These are phyloP conservation scores for Cryptosporidium sp. DNA, from an alignment of 169 alveolate species.

Conservation along the genomic window DNA sequence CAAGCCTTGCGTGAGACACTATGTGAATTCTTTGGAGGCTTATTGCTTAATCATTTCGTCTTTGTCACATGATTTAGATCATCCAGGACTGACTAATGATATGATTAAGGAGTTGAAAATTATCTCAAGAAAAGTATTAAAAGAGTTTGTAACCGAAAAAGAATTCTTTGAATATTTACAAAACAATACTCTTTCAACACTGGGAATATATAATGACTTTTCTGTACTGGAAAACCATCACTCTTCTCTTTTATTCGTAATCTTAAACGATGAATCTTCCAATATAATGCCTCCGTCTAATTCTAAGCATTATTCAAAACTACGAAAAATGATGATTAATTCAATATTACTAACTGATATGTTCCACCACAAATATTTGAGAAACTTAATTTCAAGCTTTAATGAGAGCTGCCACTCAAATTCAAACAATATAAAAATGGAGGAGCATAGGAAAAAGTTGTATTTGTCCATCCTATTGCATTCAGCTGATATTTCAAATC, in stretches of 20 bases:
- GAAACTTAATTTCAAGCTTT: neutral
- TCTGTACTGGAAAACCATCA: constrained; percentile 68
- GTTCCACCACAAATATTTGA: constrained; percentile 27
- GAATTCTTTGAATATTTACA: neutral
- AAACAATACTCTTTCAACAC: constrained; percentile 4
- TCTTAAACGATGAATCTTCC: constrained; percentile 27
- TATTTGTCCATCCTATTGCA: constrained; percentile 21
- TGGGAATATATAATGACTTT: constrained; percentile 30
- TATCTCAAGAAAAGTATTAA: neutral
- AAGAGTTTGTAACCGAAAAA: neutral
- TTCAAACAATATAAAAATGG: neutral
- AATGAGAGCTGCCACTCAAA: neutral
- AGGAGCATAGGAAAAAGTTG: neutral
- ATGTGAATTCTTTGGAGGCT: constrained; percentile 58
- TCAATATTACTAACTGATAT: constrained; percentile 54
- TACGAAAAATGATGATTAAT: constrained; percentile 20
- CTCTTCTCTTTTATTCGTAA: constrained; percentile 35
- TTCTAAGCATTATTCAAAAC: neutral
- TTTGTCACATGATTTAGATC: constrained; percentile 54
- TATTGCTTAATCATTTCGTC: constrained; percentile 51
- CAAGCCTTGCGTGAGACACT: constrained; percentile 10
- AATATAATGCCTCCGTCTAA: constrained; percentile 43
- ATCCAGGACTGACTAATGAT: constrained; percentile 55
- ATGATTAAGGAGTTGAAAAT: neutral
- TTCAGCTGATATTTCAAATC: constrained; percentile 67